Conservation (phyloP, 2,329 filamentous ascomycete genomes). For the Penicillium paneum region DNA sequence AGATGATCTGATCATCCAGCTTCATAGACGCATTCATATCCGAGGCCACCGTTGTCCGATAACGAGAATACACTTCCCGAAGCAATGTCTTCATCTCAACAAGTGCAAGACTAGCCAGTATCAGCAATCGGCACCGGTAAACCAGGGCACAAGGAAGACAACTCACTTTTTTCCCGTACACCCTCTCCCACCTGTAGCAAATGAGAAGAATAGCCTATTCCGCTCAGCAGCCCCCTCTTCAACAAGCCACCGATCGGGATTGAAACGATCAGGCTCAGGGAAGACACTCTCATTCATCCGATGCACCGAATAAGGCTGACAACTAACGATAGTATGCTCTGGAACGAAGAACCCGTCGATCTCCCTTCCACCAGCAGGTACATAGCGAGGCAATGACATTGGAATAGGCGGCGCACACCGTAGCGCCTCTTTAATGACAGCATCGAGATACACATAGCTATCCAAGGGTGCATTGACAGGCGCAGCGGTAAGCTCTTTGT, state of each 20-base stretch:
- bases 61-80: slow-evolving; percentile 60
- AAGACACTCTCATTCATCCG: slow-evolving; percentile 29
- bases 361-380: slow-evolving; percentile 37
- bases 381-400: slow-evolving; percentile 49
- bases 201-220: slow-evolving; percentile 62
- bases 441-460: slow-evolving; percentile 57
- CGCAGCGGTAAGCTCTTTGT: slow-evolving; percentile 51
- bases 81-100: slow-evolving; percentile 67
- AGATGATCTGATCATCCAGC: slow-evolving; percentile 66
- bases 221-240: slow-evolving; percentile 36
- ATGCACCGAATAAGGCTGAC: slow-evolving; percentile 41
- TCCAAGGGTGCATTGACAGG: slow-evolving; percentile 36
- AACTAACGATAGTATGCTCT: slow-evolving; percentile 37
- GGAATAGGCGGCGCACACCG: slow-evolving; percentile 56
- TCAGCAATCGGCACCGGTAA: slow-evolving; percentile 2
- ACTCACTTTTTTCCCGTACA: slow-evolving; percentile 58
- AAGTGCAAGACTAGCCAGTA: slow-evolving; percentile 52
- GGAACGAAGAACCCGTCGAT: slow-evolving; percentile 40
- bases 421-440: slow-evolving; percentile 60
- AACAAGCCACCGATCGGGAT: slow-evolving; percentile 35
- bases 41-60: slow-evolving; percentile 50
- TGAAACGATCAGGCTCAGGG: slow-evolving; percentile 30
- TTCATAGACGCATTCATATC: slow-evolving; percentile 60
- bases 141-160: background rate
- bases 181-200: slow-evolving; percentile 62